Base-by-base conservation (phyloP, 2,329 filamentous ascomycete species). In the Xylaria sp. region DNA sequence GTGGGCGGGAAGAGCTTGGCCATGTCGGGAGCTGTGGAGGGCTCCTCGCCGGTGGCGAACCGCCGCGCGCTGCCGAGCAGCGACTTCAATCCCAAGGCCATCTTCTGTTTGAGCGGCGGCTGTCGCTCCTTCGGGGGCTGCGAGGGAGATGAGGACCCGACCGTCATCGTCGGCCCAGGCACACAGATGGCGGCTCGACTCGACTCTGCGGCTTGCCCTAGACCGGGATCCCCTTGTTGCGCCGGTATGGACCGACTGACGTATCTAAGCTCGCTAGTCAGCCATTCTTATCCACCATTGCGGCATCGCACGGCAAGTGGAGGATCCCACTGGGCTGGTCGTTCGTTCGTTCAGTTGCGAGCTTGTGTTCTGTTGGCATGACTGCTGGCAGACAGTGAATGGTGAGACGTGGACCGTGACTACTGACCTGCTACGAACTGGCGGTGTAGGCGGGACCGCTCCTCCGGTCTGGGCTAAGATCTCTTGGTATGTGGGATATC, bases 1-100 rank as follows among this genome's bases (percentile, higher is more conserved):
- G 92, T 92, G 68, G 85, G 86, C 54, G 87, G 80, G 76, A 98
- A 98, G 9, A 98, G 82, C 41, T 78, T 73, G 46, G 74, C 69
- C 33, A 77, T 66, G 11, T 74, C 57, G 9, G 77, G 70, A 10
- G 58, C 63, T 33, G 57, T 64, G 40, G 66, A 54, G 13, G 54
- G 49, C 27, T 59, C 67, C 67, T 62, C 71, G 65, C 44, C 74
- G 61, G 55, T 66, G 55, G 72, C 70, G n/a, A 76, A 71, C 66
- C 73, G 74, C 70, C 72, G 72, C 61, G 77, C 76, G 54, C 75
- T 71, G 52, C 71, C 74, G 52, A 81, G 68, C 23, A 82, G 68
- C 17, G 76, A 77, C 53, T 77, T 76, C 63, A 82, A 68, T 6
- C 79, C 77, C 15, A 77, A 68, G 5, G 81, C 76, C 79, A 82